Percentiles rank a stretch among this genome's conserved stretches.
These are phyloP conservation scores for Helicostylum pulchrum DNA, from an alignment of 192 early-diverging fungal genomes.

Conservation along the genomic window DNA sequence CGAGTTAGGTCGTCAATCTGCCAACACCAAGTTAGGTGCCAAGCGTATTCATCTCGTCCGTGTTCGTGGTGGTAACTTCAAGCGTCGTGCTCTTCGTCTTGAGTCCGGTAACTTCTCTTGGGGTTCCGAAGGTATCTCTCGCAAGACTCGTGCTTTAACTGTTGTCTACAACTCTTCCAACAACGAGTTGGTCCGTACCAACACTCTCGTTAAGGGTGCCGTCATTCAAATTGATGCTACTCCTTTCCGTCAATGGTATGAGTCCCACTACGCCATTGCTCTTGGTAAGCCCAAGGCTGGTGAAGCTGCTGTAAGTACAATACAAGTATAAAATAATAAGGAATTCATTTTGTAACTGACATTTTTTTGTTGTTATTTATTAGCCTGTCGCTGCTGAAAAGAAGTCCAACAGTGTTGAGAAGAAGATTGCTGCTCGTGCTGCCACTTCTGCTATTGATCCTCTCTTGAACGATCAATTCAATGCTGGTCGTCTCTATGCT, in stretches of 20 bases:
- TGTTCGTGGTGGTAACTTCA: slow-evolving; percentile 98
- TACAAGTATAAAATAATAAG: background rate
- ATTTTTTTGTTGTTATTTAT: slow-evolving; percentile 30
- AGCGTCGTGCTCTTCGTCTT: slow-evolving; percentile 97
- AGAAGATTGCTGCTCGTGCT: slow-evolving; percentile 87
- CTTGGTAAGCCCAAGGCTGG: slow-evolving; percentile 78
- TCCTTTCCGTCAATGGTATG: slow-evolving; percentile 99
- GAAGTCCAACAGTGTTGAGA: slow-evolving; percentile 88
- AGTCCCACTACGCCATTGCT: slow-evolving; percentile 90
- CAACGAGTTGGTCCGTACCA: slow-evolving; percentile 99
- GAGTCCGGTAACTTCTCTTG: slow-evolving; percentile 97
- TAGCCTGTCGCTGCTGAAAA: slow-evolving; percentile 68
- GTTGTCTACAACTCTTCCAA: slow-evolving; percentile 99
- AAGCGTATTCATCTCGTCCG: slow-evolving; percentile 96
- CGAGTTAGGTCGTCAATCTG: slow-evolving; percentile 98
- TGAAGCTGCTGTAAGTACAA: slow-evolving; percentile 37
- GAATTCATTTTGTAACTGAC: too few relatives aligned
- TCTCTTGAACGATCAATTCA: slow-evolving; percentile 91
- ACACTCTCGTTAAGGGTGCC: slow-evolving; percentile 98
- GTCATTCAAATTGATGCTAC: slow-evolving; percentile 98
- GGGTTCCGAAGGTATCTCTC: slow-evolving; percentile 92
- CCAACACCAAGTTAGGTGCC: slow-evolving; percentile 95
- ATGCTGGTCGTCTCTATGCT: slow-evolving; percentile 91
- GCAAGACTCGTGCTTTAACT: slow-evolving; percentile 92
- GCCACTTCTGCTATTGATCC: slow-evolving; percentile 80